Percentiles rank a stretch among this genome's conserved stretches.
These are phyloP conservation scores for Scedosporium dehoogii DNA, from an alignment of 2,329 filamentous ascomycete genomes.

Conservation along the genomic window DNA sequence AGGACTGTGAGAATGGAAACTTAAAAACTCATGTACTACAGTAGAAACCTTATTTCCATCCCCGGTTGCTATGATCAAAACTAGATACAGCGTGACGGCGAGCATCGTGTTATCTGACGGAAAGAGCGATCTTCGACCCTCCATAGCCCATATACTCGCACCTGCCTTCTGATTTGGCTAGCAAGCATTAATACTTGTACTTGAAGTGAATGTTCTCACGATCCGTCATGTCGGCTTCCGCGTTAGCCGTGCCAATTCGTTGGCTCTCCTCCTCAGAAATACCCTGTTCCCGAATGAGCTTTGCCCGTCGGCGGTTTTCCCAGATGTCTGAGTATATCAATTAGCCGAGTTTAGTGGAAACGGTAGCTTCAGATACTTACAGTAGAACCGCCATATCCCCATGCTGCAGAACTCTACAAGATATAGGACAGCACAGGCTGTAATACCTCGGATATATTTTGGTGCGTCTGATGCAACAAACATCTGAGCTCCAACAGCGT, in stretches of 20 bases:
- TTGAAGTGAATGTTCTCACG: slow-evolving; percentile 16
- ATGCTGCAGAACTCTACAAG: slow-evolving; percentile 16
- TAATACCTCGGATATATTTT: slow-evolving; percentile 13
- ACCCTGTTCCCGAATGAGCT: slow-evolving; percentile 13
- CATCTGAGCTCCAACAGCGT: slow-evolving; percentile 20
- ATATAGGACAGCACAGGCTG: slow-evolving; percentile 16
- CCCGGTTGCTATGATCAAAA: too few relatives aligned
- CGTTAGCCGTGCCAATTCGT: slow-evolving; percentile 16
- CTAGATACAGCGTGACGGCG: too few relatives aligned
- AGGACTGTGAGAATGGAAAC: too few relatives aligned
- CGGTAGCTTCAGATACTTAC: slow-evolving; percentile 8
- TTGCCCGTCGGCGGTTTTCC: slow-evolving; percentile 16
- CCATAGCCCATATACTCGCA: too few relatives aligned
- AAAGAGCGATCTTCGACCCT: too few relatives aligned
- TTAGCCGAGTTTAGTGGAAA: not conserved
- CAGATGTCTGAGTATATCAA: slow-evolving; percentile 13
- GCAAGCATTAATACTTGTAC: slow-evolving; percentile 11
- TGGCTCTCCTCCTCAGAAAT: slow-evolving; percentile 17
- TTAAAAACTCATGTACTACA: too few relatives aligned
- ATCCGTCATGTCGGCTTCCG: slow-evolving; percentile 17
- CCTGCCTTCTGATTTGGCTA: slow-evolving; percentile 12
- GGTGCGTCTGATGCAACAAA: slow-evolving; percentile 7
- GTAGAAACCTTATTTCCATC: too few relatives aligned
- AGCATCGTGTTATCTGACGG: too few relatives aligned
- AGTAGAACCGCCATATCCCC: slow-evolving; percentile 17